A percentile compares a stretch with the other conserved stretches of the same genome.
phyloP scores from a whole-genome alignment of 1,284 basidiomycete species.

The Ganoderma boninense region DNA sequence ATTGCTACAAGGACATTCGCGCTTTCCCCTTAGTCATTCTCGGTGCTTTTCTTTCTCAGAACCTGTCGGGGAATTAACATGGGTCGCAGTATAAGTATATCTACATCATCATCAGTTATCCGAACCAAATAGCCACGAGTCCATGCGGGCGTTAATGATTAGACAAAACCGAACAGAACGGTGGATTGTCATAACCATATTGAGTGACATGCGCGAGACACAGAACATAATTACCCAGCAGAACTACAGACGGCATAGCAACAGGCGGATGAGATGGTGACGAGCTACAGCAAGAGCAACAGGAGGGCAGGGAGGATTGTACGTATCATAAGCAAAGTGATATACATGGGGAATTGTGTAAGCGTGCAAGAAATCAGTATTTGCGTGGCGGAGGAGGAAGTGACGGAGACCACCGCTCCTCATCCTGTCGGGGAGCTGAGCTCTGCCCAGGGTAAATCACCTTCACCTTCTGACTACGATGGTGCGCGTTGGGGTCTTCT shows the following conservation, averaged over 20 bases:
- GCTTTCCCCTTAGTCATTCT: neutral
- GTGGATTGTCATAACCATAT: neutral
- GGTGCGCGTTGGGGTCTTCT: constrained; percentile 21
- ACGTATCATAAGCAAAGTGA: constrained; percentile 22
- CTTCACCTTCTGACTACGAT: constrained; percentile 24
- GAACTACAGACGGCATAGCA: constrained; percentile 31
- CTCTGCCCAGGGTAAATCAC: constrained; percentile 18
- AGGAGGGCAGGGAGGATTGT: constrained; percentile 3
- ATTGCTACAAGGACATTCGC: neutral
- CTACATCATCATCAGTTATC: neutral
- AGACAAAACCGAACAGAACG: constrained; percentile 1
- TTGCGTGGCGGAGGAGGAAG: constrained; percentile 20
- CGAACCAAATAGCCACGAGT: neutral
- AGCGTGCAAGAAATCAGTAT: constrained; percentile 3
- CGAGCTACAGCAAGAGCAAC: constrained; percentile 29
- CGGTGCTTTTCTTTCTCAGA: neutral
- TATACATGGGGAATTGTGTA: constrained; percentile 1
- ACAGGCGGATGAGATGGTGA: constrained; percentile 19
- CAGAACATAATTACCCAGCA: constrained; percentile 26
- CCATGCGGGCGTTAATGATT: constrained; percentile 3
- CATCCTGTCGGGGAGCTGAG: constrained; percentile 16
- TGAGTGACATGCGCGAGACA: neutral
- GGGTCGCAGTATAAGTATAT: neutral
- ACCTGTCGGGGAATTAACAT: neutral
- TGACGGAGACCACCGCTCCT: constrained; percentile 28